A percentile compares a stretch with the other conserved stretches of the same genome.
Evolutionary conservation across 768 basidiomycete species (phyloP).

Genomic region (Amylocystis lapponica): DNA sequence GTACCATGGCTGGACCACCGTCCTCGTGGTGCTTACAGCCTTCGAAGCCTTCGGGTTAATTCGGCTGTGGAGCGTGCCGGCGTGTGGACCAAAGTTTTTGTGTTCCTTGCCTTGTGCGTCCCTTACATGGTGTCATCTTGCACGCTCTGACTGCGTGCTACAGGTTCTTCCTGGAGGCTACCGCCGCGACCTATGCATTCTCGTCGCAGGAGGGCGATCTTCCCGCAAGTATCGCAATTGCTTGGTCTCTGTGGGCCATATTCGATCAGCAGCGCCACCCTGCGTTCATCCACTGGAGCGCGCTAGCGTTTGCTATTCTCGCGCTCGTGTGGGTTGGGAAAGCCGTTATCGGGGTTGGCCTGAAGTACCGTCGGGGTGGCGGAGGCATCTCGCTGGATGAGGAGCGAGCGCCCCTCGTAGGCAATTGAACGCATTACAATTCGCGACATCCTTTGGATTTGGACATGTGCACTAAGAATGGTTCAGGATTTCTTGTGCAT

Average conservation of each 20-base stretch:
- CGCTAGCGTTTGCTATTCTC: slow-evolving; percentile 80
- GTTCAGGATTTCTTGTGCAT: too few relatives aligned
- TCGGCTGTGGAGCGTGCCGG: slow-evolving; percentile 60
- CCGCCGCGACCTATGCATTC: slow-evolving; percentile 93
- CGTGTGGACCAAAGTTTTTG: slow-evolving; percentile 91
- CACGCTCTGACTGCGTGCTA: slow-evolving; percentile 1
- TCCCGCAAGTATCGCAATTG: slow-evolving; percentile 86
- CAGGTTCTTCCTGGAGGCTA: slow-evolving; percentile 89
- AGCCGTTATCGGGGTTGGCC: slow-evolving; percentile 53
- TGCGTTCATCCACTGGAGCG: slow-evolving; percentile 86
- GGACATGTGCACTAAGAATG: too few relatives aligned
- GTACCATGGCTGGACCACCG: slow-evolving; percentile 90
- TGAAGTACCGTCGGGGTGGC: slow-evolving; percentile 32
- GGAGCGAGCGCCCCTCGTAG: slow-evolving; percentile 81
- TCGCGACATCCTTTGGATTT: too few relatives aligned
- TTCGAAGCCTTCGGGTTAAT: slow-evolving; percentile 90
- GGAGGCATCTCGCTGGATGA: slow-evolving; percentile 71
- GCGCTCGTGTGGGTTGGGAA: slow-evolving; percentile 82
- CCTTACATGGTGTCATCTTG: not conserved
- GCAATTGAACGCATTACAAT: slow-evolving; percentile 9
- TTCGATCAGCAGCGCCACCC: slow-evolving; percentile 66
- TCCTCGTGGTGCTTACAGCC: slow-evolving; percentile 73
- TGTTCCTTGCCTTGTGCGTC: slow-evolving; percentile 82
- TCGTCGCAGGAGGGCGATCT: slow-evolving; percentile 86
- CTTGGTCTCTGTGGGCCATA: slow-evolving; percentile 92